Evolutionary conservation across 768 basidiomycete species (phyloP).

Genomic region (Tephrocybe sp.): DNA sequence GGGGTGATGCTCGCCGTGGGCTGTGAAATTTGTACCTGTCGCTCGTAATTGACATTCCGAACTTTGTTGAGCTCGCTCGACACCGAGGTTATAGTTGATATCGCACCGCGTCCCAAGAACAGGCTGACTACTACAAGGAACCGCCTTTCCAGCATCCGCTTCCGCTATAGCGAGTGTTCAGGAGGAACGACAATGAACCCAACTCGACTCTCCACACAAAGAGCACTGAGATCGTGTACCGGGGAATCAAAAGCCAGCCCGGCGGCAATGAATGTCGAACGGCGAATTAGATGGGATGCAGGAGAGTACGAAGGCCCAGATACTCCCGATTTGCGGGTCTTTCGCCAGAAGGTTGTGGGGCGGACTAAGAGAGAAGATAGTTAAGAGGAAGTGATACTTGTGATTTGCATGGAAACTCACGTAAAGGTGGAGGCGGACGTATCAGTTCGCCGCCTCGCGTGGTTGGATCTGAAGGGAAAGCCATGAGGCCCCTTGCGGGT

Average conservation of each 20-base stretch:
- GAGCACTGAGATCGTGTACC: slow-evolving; percentile 55
- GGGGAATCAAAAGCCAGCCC: slow-evolving; percentile 68
- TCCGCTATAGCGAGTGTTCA: slow-evolving; percentile 28
- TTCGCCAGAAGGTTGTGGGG: slow-evolving; percentile 82
- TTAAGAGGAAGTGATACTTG: background rate
- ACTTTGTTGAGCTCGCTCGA: slow-evolving; percentile 3
- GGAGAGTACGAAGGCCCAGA: slow-evolving; percentile 71
- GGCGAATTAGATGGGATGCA: slow-evolving; percentile 67
- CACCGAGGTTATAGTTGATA: slow-evolving; percentile 2
- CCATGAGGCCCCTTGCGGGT: slow-evolving; percentile 27
- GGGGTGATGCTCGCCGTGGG: slow-evolving; percentile 1
- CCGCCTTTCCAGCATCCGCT: slow-evolving; percentile 5
- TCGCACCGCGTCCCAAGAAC: slow-evolving; percentile 1
- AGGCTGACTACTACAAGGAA: slow-evolving; percentile 7
- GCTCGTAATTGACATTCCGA: slow-evolving; percentile 13
- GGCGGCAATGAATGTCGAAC: slow-evolving; percentile 77
- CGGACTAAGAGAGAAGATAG: slow-evolving; percentile 45
- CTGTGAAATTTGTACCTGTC: slow-evolving; percentile 4
- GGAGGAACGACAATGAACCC: slow-evolving; percentile 44
- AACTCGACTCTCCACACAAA: slow-evolving; percentile 58
- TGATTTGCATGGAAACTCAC: slow-evolving; percentile 36
- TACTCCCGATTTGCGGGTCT: slow-evolving; percentile 69
- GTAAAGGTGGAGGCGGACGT: slow-evolving; percentile 61
- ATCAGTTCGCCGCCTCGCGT: slow-evolving; percentile 45
- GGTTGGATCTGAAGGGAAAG: slow-evolving; percentile 24